Evolutionary conservation across 306 rosid species (phyloP).

Genomic region (Quercus wislizeni): DNA sequence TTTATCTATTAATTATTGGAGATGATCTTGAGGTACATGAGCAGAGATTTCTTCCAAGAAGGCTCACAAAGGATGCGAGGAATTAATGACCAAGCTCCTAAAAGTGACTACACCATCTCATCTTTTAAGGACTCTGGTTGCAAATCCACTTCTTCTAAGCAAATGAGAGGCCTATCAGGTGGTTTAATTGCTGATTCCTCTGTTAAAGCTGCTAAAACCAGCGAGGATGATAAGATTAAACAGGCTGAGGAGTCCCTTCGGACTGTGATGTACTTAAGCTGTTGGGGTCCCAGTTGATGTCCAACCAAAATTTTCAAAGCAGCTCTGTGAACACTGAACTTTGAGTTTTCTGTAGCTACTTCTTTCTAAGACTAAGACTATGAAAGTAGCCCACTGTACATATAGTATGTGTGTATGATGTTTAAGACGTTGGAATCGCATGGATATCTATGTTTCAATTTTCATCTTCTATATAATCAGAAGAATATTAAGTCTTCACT

Average conservation of each 20-base stretch:
- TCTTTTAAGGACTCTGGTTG: neutral
- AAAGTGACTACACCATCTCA: conserved; percentile 8
- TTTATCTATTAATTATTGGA: neutral
- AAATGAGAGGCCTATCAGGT: neutral
- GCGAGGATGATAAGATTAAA: conserved; percentile 7
- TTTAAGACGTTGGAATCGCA: neutral
- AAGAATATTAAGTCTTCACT: neutral
- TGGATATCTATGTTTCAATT: neutral
- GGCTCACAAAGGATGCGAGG: conserved; percentile 12
- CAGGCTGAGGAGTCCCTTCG: conserved; percentile 9
- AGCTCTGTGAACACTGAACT: too few relatives aligned
- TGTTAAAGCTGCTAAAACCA: neutral
- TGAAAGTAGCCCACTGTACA: neutral
- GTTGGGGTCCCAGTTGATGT: conserved; percentile 8
- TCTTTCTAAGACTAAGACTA: neutral
- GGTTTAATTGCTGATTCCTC: neutral
- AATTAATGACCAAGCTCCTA: conserved; percentile 9
- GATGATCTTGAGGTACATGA: neutral
- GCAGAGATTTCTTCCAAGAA: neutral
- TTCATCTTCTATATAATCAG: neutral
- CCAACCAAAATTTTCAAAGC: neutral
- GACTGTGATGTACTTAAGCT: conserved; percentile 14
- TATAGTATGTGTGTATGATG: neutral
- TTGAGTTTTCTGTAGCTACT: neutral
- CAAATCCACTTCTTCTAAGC: neutral